phyloP scores from a whole-genome alignment of 768 basidiomycete species.

The Tulasnella calospora region DNA sequence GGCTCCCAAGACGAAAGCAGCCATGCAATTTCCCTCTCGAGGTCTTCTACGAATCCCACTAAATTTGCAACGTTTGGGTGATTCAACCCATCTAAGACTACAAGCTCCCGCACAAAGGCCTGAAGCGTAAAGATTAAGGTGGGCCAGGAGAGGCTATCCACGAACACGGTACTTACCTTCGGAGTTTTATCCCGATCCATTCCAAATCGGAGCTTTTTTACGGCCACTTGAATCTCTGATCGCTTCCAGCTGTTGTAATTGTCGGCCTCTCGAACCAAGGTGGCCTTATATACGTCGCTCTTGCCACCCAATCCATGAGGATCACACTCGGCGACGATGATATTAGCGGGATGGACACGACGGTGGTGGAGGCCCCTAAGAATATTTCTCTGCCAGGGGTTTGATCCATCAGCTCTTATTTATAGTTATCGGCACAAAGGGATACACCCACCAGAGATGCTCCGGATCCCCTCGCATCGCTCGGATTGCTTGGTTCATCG shows the following conservation, averaged over 20 bases:
- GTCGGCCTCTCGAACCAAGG: not conserved
- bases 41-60: not conserved
- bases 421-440: not conserved
- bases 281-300: not conserved
- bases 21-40: not conserved
- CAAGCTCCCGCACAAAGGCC: not conserved
- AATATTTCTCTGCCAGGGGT: not conserved
- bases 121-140: not conserved
- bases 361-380: not conserved
- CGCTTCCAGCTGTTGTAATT: not conserved
- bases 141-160: not conserved
- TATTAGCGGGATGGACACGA: not conserved
- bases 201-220: not conserved
- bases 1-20: not conserved
- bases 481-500: too few species aligned
- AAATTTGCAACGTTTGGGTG: not conserved
- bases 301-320: not conserved
- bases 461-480: too few species aligned
- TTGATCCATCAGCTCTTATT: not conserved
- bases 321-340: not conserved
- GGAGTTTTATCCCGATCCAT: not conserved
- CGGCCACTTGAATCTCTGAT: not conserved
- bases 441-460: not conserved
- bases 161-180: not conserved
- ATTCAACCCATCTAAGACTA: not conserved